Base-by-base conservation (phyloP, 2,329 filamentous ascomycete species). In the Mollisia scopiformis region DNA sequence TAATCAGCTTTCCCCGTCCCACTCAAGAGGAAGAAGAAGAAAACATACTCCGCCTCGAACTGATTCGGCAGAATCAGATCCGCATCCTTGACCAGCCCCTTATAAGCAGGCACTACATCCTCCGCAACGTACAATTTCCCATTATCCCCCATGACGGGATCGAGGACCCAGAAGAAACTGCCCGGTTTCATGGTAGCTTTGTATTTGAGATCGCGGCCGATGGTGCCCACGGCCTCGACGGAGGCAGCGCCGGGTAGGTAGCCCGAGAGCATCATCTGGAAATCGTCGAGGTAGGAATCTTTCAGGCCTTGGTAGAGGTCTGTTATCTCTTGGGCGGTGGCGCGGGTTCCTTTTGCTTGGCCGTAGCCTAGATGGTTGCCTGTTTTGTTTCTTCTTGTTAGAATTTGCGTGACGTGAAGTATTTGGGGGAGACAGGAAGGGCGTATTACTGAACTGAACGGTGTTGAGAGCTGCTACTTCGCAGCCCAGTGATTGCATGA, bases 81-180 rank as follows among this genome's bases (percentile, higher is more conserved):
- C 2, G 95, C 94, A 69, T 94, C 84, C 35, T 83, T 83, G 23
- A 98, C 80, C 59, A 97, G 81, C 25, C 81, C 81, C 77, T 92
- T 94, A 76, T 98, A 99, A 14, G 91, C 93, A 0, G 93, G 93
- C 16, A 98, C 91, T 3, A 96, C 92, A 66, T 96, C 92, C 69
- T 94, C 88, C 6, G 89, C 91, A 7, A 99, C 94, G 73, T 99
- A 99, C 13, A 99, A 82, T 67, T 85, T 87, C 53, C 93, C 95
- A 71, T 97, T 93, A 74, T 99, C 95, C 30, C 95, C 95, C 95
- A 99, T 99, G 51, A 99, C 95, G 0, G 96, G 95, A 75, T 99
- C 95, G 27, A 99, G 83, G 2, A 97, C 92, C 94, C 94, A 98
- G 78, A 98, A 98, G 79, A 98, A 97, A 49, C 84, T 87, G 0